Percentiles rank a stretch among this genome's conserved stretches.
Evolutionary conservation across 257 asterid genomes (phyloP).

Genomic region (Mitragyna speciosa): DNA sequence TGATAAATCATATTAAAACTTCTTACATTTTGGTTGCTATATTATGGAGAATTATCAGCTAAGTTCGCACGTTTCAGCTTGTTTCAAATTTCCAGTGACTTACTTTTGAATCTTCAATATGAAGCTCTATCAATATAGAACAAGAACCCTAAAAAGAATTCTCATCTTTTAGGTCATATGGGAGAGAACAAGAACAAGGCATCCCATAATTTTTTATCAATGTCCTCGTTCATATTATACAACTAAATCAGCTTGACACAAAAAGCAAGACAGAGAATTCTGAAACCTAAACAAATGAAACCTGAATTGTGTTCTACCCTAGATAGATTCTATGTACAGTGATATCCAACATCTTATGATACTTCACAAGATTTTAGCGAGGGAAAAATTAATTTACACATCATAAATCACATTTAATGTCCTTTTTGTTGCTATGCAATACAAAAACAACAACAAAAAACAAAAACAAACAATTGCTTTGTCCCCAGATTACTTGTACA

Average conservation of each 20-base stretch:
- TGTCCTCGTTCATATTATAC: background rate
- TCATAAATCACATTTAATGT: background rate
- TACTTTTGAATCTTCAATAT: background rate
- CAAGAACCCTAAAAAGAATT: background rate
- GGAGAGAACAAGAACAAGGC: background rate
- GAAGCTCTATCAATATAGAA: background rate
- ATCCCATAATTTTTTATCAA: background rate
- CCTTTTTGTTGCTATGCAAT: no score
- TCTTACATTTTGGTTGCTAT: background rate
- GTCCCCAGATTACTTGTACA: background rate
- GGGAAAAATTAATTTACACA: background rate
- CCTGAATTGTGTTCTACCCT: background rate
- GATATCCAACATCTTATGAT: background rate
- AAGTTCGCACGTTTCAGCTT: background rate
- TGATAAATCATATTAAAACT: no score
- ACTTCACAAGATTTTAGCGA: constrained; percentile 9
- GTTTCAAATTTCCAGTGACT: background rate
- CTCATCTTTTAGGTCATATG: background rate
- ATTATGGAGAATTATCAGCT: background rate
- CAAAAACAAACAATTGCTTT: background rate
- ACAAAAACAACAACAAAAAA: background rate
- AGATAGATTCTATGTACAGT: background rate
- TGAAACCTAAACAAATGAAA: background rate
- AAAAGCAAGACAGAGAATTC: background rate
- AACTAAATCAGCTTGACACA: background rate